phyloP scores from a whole-genome alignment of 352 stramenopile species.

The Globisporangium cederbergense region DNA sequence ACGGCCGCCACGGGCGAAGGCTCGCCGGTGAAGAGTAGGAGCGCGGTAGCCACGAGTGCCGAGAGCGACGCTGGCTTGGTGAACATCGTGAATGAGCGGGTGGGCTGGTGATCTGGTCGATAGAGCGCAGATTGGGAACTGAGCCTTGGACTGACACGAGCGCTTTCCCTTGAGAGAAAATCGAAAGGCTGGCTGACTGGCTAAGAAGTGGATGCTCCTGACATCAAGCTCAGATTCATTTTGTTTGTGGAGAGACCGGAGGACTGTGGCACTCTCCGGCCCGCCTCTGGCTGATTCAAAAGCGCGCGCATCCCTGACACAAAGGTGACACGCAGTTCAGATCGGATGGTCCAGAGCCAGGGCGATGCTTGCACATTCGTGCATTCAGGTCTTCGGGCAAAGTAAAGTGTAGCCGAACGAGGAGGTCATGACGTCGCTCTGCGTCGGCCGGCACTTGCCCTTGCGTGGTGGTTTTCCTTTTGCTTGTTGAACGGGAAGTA shows the following conservation, averaged over 20 bases:
- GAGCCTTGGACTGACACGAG: neutral
- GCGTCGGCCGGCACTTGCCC: too few species aligned
- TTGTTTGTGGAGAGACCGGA: neutral
- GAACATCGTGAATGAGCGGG: neutral
- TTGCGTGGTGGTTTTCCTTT: too few species aligned
- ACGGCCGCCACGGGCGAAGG: neutral
- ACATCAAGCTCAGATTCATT: neutral
- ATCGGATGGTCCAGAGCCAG: neutral
- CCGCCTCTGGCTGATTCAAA: neutral
- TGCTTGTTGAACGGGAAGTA: too few species aligned
- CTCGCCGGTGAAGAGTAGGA: neutral
- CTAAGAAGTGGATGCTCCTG: neutral
- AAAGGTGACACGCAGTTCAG: neutral
- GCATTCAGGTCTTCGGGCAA: too few species aligned
- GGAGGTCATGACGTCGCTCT: too few species aligned
- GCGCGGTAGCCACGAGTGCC: neutral
- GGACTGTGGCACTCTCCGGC: too few species aligned
- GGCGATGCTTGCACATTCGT: neutral
- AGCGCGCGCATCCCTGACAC: neutral
- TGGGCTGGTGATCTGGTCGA: neutral
- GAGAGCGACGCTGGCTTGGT: slow-evolving; percentile 6
- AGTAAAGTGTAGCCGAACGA: too few species aligned
- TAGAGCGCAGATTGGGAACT: slow-evolving; percentile 1
- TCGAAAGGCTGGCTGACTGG: neutral
- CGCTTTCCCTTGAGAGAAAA: neutral